Evolutionary conservation across 169 alveolate genomes (phyloP), one percentile per base, ranked within the genome.

Genomic region (Babesia ovis): DNA sequence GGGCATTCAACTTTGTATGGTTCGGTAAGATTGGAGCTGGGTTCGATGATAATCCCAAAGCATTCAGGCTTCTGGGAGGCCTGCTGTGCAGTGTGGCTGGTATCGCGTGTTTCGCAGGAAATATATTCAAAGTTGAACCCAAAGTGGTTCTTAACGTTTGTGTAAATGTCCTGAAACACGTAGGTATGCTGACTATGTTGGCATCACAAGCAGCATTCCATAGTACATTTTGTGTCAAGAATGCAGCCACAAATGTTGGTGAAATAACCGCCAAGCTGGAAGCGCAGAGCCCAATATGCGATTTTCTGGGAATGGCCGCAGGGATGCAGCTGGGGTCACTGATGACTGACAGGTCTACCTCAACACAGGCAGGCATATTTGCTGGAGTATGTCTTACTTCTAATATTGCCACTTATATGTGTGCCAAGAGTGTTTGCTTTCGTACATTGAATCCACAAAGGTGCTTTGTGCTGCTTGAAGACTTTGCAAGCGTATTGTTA

Each of bases 241-340:
- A 74, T 25, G 60, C 76, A 2, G 85, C 77, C 4, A 48, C 85
- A 0, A 74, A 74, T 29, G 64, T 74, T 27, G 85, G 85, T 20
- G 85, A 74, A 25, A 74, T 74, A 29, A 74, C 85, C n/a, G 85
- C 85, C 0, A 74, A 74, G 60, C 58, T 74, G 37, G 85, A 74
- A 25, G 81, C 83, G 25, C 68, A 69, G 25, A 79, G 56, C 43
- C 81, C 74, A 6, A 69, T 79, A 6, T 79, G 80, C 39, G 87
- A 79, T 43, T 50, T 79, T 37, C 20, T 66, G 23, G 87, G 87
- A 8, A 69, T 70, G 83, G 80, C 84, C 3, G 23, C 75, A 0
- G 87, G 87, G 14, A 59, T 61, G 54, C 50, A 43, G 34, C 68
- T 58, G 22, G 60, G 75, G 14, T 14, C 32, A n/a, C 29, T 70